Evolutionary conservation across 306 rosid genomes (phyloP).

Genomic region (Glycine latifolia): DNA sequence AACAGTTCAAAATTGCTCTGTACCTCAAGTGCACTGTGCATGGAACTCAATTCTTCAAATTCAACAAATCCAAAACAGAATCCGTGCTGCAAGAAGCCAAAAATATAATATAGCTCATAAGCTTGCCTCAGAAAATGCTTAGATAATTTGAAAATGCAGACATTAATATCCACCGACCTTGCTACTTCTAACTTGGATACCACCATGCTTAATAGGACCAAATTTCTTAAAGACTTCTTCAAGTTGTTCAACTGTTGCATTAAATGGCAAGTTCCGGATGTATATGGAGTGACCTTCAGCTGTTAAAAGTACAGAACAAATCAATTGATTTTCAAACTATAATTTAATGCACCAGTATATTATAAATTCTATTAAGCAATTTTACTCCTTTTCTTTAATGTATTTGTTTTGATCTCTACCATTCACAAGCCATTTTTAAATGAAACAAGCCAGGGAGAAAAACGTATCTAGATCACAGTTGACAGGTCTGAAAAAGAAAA

Average conservation of each 20-base stretch:
- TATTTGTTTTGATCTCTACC: slow-evolving; percentile 25
- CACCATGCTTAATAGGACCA: slow-evolving; percentile 90
- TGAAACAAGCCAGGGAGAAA: slow-evolving; percentile 32
- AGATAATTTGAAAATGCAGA: slow-evolving; percentile 36
- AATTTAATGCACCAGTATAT: slow-evolving; percentile 30
- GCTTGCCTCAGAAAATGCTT: slow-evolving; percentile 45
- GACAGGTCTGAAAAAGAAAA: slow-evolving; percentile 18
- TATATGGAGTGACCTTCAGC: slow-evolving; percentile 96
- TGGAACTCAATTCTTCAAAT: slow-evolving; percentile 75
- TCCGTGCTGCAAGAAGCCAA: slow-evolving; percentile 77
- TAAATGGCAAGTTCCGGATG: slow-evolving; percentile 84
- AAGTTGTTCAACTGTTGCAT: slow-evolving; percentile 89
- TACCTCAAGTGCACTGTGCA: slow-evolving; percentile 92
- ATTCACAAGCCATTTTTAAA: slow-evolving; percentile 30
- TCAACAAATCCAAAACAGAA: slow-evolving; percentile 98
- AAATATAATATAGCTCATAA: slow-evolving; percentile 43
- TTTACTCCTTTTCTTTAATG: slow-evolving; percentile 17
- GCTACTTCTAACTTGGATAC: slow-evolving; percentile 97
- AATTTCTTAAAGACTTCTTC: slow-evolving; percentile 86
- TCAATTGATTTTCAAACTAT: slow-evolving; percentile 44
- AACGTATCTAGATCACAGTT: slow-evolving; percentile 26
- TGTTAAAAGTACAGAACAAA: slow-evolving; percentile 44
- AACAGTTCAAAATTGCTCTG: slow-evolving; percentile 38
- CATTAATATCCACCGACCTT: slow-evolving; percentile 52
- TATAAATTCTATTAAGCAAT: slow-evolving; percentile 16